phyloP scores from a whole-genome alignment of 2,329 filamentous ascomycete species.

The Fusarium bactridioides region DNA sequence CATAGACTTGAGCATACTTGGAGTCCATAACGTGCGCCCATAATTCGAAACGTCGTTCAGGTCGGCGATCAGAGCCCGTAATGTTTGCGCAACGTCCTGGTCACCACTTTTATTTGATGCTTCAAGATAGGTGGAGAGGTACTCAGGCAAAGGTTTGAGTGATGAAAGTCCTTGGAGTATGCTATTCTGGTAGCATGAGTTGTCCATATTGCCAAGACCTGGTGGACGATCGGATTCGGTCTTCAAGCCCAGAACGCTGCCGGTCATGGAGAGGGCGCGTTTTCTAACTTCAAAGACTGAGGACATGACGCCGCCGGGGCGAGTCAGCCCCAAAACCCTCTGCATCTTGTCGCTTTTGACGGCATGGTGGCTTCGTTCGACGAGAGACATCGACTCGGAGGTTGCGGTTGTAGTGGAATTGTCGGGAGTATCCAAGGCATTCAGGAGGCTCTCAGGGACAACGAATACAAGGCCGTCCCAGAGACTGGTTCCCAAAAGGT shows the following conservation, averaged over 20 bases:
- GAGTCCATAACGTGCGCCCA: conserved; percentile 83
- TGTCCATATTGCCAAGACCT: conserved; percentile 90
- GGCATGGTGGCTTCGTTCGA: conserved; percentile 54
- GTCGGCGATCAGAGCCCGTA: conserved; percentile 73
- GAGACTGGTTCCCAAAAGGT: conserved; percentile 52
- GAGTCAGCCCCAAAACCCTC: conserved; percentile 68
- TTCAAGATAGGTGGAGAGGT: conserved; percentile 61
- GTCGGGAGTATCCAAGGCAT: conserved; percentile 64
- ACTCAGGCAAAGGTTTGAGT: conserved; percentile 72
- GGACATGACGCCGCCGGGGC: conserved; percentile 60
- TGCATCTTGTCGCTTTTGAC: conserved; percentile 72
- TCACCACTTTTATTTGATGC: conserved; percentile 40
- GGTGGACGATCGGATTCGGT: conserved; percentile 57
- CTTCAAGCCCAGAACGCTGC: conserved; percentile 51
- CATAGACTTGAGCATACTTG: conserved; percentile 84
- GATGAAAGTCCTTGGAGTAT: conserved; percentile 86
- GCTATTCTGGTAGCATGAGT: conserved; percentile 98
- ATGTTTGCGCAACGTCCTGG: conserved; percentile 53
- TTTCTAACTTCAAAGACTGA: conserved; percentile 66
- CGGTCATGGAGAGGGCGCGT: conserved; percentile 63
- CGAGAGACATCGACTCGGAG: conserved; percentile 49
- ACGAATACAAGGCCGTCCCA: conserved; percentile 69
- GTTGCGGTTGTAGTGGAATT: conserved; percentile 55
- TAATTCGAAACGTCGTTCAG: conserved; percentile 76
- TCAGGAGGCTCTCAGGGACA: conserved; percentile 64